Evolutionary conservation across 2,329 filamentous ascomycete species (phyloP).

Genomic region (Paecilomyces formosus): DNA sequence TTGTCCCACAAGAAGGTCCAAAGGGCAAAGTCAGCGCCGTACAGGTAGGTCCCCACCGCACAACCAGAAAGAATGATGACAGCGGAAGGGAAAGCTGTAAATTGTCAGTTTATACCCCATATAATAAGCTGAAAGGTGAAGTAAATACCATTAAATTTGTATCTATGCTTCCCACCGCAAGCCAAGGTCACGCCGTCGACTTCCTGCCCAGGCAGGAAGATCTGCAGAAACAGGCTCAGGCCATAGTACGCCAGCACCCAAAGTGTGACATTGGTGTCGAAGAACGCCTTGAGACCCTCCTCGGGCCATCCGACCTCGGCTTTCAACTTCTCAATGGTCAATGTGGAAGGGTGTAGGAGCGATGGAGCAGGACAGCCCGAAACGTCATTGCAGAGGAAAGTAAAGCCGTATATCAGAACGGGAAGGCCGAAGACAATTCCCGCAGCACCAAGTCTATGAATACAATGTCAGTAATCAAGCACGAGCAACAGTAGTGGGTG

Average conservation of each 20-base stretch:
- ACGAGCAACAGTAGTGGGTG: background rate
- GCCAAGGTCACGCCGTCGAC: slow-evolving; percentile 62
- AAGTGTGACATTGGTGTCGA: slow-evolving; percentile 61
- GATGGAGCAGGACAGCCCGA: slow-evolving; percentile 85
- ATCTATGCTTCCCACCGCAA: slow-evolving; percentile 68
- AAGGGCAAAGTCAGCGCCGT: slow-evolving; percentile 75
- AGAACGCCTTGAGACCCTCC: slow-evolving; percentile 61
- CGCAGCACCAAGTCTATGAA: slow-evolving; percentile 62
- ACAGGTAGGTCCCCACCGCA: slow-evolving; percentile 64
- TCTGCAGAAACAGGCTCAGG: slow-evolving; percentile 66
- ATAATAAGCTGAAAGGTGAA: background rate
- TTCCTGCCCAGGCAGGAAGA: slow-evolving; percentile 67
- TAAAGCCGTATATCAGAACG: slow-evolving; percentile 66
- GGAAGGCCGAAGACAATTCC: slow-evolving; percentile 75
- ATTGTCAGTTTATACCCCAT: slow-evolving; percentile 11
- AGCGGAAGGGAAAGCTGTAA: slow-evolving; percentile 65
- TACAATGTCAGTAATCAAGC: slow-evolving; percentile 6
- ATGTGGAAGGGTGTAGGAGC: slow-evolving; percentile 61
- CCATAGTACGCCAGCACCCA: slow-evolving; percentile 71
- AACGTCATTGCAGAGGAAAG: slow-evolving; percentile 86
- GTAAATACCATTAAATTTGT: slow-evolving; percentile 68
- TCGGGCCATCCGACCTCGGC: slow-evolving; percentile 73
- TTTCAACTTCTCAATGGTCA: slow-evolving; percentile 68
- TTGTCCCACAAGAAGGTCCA: slow-evolving; percentile 94
- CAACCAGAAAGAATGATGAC: slow-evolving; percentile 64